Percentiles rank a stretch among this genome's conserved stretches.
These are phyloP conservation scores for Aureobasidium sp. DNA, from an alignment of 2,329 filamentous ascomycete species.

Conservation along the genomic window DNA sequence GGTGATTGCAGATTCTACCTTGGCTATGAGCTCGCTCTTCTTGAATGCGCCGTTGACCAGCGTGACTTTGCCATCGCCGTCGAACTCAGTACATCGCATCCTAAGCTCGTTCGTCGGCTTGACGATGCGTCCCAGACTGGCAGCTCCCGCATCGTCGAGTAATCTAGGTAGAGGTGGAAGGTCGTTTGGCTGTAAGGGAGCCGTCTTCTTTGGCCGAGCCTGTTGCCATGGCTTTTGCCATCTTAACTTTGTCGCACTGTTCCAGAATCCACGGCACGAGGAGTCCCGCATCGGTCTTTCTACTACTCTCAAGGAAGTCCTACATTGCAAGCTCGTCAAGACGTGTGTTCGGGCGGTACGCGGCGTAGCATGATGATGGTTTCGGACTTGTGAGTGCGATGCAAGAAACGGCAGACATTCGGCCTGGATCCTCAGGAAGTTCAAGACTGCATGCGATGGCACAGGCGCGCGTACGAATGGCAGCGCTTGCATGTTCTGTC, in stretches of 20 bases:
- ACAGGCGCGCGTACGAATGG: constrained; percentile 1
- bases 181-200: constrained; percentile 6
- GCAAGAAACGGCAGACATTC: constrained; percentile 12
- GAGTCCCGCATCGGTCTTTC: background rate
- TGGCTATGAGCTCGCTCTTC: constrained; percentile 94
- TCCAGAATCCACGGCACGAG: background rate
- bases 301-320: background rate
- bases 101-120: constrained; percentile 79
- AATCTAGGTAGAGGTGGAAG: constrained; percentile 44
- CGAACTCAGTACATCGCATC: constrained; percentile 88
- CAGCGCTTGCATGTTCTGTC: constrained; percentile 8
- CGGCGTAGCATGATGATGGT: background rate
- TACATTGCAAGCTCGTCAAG: background rate
- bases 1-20: constrained; percentile 45
- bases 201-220: background rate
- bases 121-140: constrained; percentile 51
- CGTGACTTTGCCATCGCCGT: constrained; percentile 84
- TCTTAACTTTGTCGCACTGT: background rate
- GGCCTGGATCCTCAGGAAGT: constrained; percentile 14
- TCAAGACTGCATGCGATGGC: constrained; percentile 14
- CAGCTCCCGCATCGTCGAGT: constrained; percentile 49
- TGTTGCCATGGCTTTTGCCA: constrained; percentile 6
- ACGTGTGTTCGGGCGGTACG: background rate
- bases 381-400: constrained; percentile 6
- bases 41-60: constrained; percentile 93